phyloP scores from a whole-genome alignment of 768 basidiomycete genomes.

The Leccinum rimulosum region DNA sequence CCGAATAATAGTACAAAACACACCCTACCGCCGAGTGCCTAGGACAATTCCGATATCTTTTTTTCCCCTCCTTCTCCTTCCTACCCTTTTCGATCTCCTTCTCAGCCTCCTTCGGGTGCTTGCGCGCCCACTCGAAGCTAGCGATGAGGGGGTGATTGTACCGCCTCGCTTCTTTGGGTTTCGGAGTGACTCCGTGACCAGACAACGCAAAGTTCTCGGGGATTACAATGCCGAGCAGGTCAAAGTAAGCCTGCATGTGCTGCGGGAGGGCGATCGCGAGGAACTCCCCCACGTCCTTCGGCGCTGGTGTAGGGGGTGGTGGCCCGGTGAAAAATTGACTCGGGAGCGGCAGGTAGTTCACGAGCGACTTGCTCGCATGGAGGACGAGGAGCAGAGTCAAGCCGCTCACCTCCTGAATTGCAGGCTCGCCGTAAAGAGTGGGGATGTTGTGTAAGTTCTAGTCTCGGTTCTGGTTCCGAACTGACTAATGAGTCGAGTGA shows the following conservation, averaged over 20 bases:
- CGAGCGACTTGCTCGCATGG: not conserved
- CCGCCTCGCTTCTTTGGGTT: not conserved
- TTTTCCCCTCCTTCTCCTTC: not conserved
- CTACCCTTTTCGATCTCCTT: not conserved
- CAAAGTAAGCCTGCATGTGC: not conserved
- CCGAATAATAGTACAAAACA: too few relatives aligned
- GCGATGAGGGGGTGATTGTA: not conserved
- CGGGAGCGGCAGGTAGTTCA: not conserved
- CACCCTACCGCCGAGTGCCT: not conserved
- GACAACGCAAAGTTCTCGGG: not conserved
- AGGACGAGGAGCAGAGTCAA: not conserved
- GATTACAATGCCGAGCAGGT: not conserved
- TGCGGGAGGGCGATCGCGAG: not conserved
- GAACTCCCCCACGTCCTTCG: not conserved
- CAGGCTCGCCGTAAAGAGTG: not conserved
- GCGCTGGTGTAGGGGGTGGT: not conserved
- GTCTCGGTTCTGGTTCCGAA: conserved; percentile 40
- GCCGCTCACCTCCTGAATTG: not conserved
- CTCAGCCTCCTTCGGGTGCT: not conserved
- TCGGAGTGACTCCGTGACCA: not conserved
- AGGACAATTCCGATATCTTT: not conserved
- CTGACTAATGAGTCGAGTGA: conserved; percentile 89
- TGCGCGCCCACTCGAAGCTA: not conserved
- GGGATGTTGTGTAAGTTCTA: conserved; percentile 7
- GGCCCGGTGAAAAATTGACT: not conserved